Percentiles rank a stretch among this genome's conserved stretches.
phyloP scores from a whole-genome alignment of 1,284 basidiomycete genomes.

The Rhizoctonia solani region DNA sequence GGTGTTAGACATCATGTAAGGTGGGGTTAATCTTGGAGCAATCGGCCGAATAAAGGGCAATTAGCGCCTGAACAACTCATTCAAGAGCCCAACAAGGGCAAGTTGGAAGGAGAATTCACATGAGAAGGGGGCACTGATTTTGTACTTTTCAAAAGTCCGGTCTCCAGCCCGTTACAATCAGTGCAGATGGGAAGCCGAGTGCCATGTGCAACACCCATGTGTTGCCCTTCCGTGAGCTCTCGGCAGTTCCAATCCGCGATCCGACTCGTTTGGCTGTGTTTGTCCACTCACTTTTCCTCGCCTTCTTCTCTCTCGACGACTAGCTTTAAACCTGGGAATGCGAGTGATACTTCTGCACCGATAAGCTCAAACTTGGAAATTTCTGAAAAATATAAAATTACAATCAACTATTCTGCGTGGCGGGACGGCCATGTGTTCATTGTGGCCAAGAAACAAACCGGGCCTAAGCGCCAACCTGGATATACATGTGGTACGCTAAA shows the following conservation, averaged over 20 bases:
- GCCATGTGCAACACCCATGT: conserved; percentile 14
- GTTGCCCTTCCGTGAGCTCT: neutral
- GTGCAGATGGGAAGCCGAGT: neutral
- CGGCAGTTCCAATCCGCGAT: conserved; percentile 25
- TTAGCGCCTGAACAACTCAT: neutral
- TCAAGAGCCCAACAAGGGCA: neutral
- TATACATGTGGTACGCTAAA: neutral
- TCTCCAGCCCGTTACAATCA: neutral
- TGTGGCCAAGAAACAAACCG: neutral
- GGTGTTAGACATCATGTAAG: neutral
- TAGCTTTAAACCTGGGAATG: neutral
- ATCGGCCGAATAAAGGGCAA: conserved; percentile 17
- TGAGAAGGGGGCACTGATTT: neutral
- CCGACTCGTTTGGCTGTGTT: conserved; percentile 9
- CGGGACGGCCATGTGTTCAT: neutral
- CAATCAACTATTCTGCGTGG: neutral
- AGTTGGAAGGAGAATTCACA: neutral
- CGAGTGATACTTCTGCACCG: neutral
- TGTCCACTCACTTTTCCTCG: neutral
- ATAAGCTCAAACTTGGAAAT: no score
- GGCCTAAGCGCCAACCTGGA: neutral
- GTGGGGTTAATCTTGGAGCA: neutral
- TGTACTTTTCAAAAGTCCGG: conserved; percentile 3
- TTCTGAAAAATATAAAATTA: no score
- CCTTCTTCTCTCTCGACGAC: neutral